Evolutionary conservation across 495 filamentous ascomycete genomes (phyloP).

Genomic region (Pyrenula aspistea): DNA sequence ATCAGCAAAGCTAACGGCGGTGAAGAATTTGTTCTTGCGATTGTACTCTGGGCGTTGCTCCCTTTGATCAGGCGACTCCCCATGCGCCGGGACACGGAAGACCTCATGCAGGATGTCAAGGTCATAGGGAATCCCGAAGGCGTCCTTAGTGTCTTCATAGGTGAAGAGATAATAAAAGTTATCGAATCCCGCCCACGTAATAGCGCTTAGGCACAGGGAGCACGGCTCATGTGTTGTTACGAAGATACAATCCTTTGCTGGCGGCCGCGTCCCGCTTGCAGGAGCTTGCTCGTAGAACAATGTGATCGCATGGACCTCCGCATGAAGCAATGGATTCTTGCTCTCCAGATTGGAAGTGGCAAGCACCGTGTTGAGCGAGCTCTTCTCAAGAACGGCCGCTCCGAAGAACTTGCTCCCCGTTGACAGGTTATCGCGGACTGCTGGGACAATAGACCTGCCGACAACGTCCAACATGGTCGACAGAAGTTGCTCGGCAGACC

Average conservation of each 20-base stretch:
- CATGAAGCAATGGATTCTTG: constrained; percentile 3
- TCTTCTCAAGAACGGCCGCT: constrained; percentile 3
- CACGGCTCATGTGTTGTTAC: constrained; percentile 6
- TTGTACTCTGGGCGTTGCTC: neutral
- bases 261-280: neutral
- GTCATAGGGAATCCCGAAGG: constrained; percentile 3
- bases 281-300: constrained; percentile 4
- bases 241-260: constrained; percentile 2
- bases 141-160: constrained; percentile 5
- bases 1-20: neutral
- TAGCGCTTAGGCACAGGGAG: constrained; percentile 5
- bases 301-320: constrained; percentile 4
- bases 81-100: constrained; percentile 3
- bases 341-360: constrained; percentile 5
- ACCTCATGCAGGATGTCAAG: constrained; percentile 5
- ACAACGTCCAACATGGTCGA: neutral
- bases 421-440: neutral
- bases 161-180: constrained; percentile 6
- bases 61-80: neutral
- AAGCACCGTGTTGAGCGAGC: constrained; percentile 1
- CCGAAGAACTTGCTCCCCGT: constrained; percentile 3
- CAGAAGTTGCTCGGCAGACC: neutral
- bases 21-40: neutral
- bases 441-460: neutral
- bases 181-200: constrained; percentile 6